Percentiles rank a stretch among this genome's conserved stretches.
phyloP scores from a whole-genome alignment of 352 stramenopile genomes.

The Phytophthora syringae region DNA sequence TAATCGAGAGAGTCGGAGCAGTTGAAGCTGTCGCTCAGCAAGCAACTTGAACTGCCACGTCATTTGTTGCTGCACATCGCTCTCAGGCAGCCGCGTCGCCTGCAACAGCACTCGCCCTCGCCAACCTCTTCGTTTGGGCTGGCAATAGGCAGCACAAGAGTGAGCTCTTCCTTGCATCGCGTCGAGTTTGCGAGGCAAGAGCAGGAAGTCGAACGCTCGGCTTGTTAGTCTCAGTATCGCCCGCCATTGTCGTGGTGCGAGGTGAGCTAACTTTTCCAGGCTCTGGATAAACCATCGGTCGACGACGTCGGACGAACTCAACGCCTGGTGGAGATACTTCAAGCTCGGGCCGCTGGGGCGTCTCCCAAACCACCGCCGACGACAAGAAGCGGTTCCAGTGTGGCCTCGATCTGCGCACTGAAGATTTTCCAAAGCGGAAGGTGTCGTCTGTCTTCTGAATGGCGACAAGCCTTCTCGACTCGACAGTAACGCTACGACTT shows the following conservation, averaged over 20 bases:
- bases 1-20: constrained; percentile 36
- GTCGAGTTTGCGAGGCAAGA: background rate
- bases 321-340: constrained; percentile 19
- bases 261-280: constrained; percentile 7
- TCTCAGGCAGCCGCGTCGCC: constrained; percentile 1
- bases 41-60: constrained; percentile 27
- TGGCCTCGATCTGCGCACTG: constrained; percentile 10
- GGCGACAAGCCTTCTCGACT: constrained; percentile 27
- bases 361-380: constrained; percentile 27
- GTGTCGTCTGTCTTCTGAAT: constrained; percentile 5
- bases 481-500: constrained; percentile 1
- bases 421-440: background rate
- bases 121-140: constrained; percentile 21
- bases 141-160: constrained; percentile 47
- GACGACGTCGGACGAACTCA: constrained; percentile 19
- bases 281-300: constrained; percentile 1
- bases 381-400: constrained; percentile 13
- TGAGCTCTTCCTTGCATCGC: background rate
- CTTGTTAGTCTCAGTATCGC: background rate
- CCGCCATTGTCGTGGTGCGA: background rate
- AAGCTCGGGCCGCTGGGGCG: background rate
- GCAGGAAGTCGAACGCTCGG: constrained; percentile 1
- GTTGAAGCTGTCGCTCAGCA: constrained; percentile 32
- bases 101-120: too few species aligned
- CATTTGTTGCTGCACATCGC: constrained; percentile 23